A percentile compares a stretch with the other conserved stretches of the same genome.
Evolutionary conservation across 129 eudicot species (phyloP).

Genomic region (Helichrysum umbraculigerum): DNA sequence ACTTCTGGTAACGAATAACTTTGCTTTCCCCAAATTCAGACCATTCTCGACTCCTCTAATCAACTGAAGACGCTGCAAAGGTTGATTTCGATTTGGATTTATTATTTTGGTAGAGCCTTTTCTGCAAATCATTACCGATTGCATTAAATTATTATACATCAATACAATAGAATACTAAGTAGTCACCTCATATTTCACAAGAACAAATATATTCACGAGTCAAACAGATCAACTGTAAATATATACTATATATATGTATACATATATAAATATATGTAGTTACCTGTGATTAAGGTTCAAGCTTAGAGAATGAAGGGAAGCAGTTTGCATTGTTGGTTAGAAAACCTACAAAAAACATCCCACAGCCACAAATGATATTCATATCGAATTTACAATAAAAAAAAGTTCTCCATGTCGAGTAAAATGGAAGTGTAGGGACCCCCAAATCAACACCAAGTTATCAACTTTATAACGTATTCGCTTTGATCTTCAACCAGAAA

Average conservation of each 20-base stretch:
- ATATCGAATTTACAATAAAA: too few relatives aligned
- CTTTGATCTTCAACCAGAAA: background rate
- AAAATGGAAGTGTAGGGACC: background rate
- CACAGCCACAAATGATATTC: too few relatives aligned
- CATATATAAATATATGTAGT: conserved; percentile 3
- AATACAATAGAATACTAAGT: background rate
- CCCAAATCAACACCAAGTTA: background rate
- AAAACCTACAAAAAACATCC: too few relatives aligned
- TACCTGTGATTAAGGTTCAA: conserved; percentile 53
- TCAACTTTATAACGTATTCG: background rate
- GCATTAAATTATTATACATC: conserved; percentile 4
- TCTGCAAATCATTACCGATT: conserved; percentile 44
- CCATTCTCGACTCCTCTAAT: conserved; percentile 16
- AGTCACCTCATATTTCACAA: background rate
- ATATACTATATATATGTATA: background rate
- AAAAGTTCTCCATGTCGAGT: too few relatives aligned
- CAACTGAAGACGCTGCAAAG: conserved; percentile 30
- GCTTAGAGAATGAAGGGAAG: conserved; percentile 41
- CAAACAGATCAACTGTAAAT: background rate
- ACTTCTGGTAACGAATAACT: conserved; percentile 30
- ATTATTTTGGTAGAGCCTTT: conserved; percentile 30
- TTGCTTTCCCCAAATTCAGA: conserved; percentile 28
- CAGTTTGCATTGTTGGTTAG: conserved; percentile 52
- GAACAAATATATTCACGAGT: background rate
- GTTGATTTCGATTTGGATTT: conserved; percentile 23